phyloP scores from a whole-genome alignment of 306 rosid genomes.

The Lathyrus aphaca region DNA sequence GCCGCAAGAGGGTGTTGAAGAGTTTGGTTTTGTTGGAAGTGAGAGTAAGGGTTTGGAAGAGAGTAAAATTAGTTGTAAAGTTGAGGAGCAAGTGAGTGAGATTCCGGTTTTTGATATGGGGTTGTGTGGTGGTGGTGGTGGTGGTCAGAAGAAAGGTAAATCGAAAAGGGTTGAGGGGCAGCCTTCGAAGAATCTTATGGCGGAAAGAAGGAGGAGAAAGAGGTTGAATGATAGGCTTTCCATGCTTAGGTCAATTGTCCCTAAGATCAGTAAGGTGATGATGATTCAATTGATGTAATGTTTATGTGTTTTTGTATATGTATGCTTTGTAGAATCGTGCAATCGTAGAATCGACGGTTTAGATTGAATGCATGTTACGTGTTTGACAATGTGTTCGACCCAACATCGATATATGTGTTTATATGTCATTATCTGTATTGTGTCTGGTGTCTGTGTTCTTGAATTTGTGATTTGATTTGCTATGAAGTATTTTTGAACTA shows the following conservation, averaged over 20 bases:
- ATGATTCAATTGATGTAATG: constrained; percentile 38
- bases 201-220: constrained; percentile 86
- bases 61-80: constrained; percentile 52
- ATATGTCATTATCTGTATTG: neutral
- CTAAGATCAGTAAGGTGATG: constrained; percentile 92
- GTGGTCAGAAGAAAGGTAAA: constrained; percentile 44
- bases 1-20: constrained; percentile 63
- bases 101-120: constrained; percentile 63
- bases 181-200: constrained; percentile 94
- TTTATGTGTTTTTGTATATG: neutral
- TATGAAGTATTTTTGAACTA: too few species aligned
- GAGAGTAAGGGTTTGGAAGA: constrained; percentile 56
- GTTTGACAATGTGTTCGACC: neutral
- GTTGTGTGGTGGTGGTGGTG: constrained; percentile 46
- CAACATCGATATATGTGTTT: neutral
- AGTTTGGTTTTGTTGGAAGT: constrained; percentile 58
- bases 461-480: too few species aligned
- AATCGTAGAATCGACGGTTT: neutral
- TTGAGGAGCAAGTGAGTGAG: constrained; percentile 65
- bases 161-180: constrained; percentile 76
- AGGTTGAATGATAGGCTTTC: constrained; percentile 83
- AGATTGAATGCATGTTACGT: neutral
- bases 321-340: neutral
- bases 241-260: constrained; percentile 91
- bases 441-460: neutral